Percentiles rank a stretch among this genome's conserved stretches.
These are phyloP conservation scores for Massospora cicadina DNA, from an alignment of 371 early-diverging fungal genomes.

Conservation along the genomic window DNA sequence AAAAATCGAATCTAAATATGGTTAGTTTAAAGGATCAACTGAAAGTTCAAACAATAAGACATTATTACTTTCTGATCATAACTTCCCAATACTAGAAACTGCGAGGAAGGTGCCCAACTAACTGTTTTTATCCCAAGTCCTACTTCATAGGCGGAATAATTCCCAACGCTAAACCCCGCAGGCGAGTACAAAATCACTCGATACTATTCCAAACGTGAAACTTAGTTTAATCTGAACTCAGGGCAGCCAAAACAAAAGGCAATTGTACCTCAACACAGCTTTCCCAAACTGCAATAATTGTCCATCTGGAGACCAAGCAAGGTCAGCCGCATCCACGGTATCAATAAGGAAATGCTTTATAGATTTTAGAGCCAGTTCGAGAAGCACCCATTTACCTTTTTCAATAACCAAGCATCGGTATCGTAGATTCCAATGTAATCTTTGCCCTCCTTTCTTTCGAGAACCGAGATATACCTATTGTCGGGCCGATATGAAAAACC, in stretches of 20 bases:
- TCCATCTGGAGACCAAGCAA: constrained; percentile 75
- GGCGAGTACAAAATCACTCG: constrained; percentile 40
- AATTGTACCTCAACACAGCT: constrained; percentile 26
- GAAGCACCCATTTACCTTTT: constrained; percentile 25
- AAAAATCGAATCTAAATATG: constrained; percentile 27
- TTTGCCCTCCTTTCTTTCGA: constrained; percentile 34
- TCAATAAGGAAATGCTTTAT: constrained; percentile 38
- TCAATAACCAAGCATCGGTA: constrained; percentile 28
- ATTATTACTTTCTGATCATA: constrained; percentile 49
- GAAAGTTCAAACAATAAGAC: constrained; percentile 29
- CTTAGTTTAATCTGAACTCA: background rate
- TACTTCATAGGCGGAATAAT: constrained; percentile 31
- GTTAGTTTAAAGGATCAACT: constrained; percentile 20
- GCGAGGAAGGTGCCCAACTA: constrained; percentile 52
- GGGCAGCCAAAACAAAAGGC: too few species aligned
- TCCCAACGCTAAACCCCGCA: constrained; percentile 35
- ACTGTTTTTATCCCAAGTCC: constrained; percentile 52
- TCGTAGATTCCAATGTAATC: constrained; percentile 54
- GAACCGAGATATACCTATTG: constrained; percentile 42
- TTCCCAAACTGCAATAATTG: constrained; percentile 57
- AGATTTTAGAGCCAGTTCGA: background rate
- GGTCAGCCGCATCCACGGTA: constrained; percentile 41
- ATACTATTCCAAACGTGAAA: constrained; percentile 36
- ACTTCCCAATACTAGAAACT: constrained; percentile 59
- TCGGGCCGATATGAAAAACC: constrained; percentile 44